Evolutionary conservation across 192 early-diverging fungal species (phyloP), one percentile per base, ranked within the genome.

Genomic region (Linderina pennispora): DNA sequence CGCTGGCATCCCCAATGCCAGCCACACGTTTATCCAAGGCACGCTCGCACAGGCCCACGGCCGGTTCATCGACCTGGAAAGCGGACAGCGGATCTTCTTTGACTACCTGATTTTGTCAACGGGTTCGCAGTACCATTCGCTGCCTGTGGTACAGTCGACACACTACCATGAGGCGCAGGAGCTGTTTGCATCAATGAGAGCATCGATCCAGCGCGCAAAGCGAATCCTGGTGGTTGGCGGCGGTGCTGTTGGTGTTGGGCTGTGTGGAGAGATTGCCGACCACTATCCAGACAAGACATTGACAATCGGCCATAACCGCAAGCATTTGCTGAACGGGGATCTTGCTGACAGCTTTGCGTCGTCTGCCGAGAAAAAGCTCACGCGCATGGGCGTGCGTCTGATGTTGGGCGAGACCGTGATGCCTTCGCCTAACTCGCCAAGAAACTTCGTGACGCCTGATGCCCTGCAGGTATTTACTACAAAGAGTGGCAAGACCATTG

Each of bases 41-140:
- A 59, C 48, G 7, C 68, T 77, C 10, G 47, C 57, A 2, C 44
- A 74, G 15, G 63, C 85, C 3, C 39, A 73, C 22, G 47, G 50
- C 24, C 41, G 68, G 31, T 55, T 71, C 31, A 62, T 86, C 34
- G 74, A 68, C 21, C 63, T 85, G 1, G 73, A 53, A 19, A 67
- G 66, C 18, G 77, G 79, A 2, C 61, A 59, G 1, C 43, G 65
- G 11, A 41, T 86, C 17, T 42, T 70, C 17, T 89, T 82, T 36
- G 78, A 89, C 53, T 89, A 85, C 60, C 45, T 82, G 40, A 54
- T 81, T n/a, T 43, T 89, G 21, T 77, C 80, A 10, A 89, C 84
- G 2, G 87, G 87, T 1, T 66, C 77, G 14, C 45, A 43, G 16
- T 76, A 83, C 47, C 67, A 77, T 6, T 51, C 54, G 0, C 68